These are phyloP conservation scores for Candida coquimbonensis DNA, from an alignment of 805 yeast species.

Conservation along the genomic window DNA sequence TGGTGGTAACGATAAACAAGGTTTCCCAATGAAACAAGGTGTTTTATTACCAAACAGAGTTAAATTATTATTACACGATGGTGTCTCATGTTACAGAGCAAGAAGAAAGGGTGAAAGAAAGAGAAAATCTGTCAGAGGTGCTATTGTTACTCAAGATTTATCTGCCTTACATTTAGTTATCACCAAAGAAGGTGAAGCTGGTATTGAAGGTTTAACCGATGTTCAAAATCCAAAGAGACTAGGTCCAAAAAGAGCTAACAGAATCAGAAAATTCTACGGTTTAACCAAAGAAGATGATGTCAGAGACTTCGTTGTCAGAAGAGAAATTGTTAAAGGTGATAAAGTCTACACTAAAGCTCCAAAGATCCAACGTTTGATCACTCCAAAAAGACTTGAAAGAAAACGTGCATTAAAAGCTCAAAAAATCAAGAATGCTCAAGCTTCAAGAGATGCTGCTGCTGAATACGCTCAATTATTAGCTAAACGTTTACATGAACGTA, in stretches of 20 bases:
- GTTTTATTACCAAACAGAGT: conserved; percentile 99
- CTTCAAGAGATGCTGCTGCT: conserved; percentile 99
- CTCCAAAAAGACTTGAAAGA: conserved; percentile 99
- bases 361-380: conserved; percentile 98
- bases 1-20: conserved; percentile 99
- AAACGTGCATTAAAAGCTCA: conserved; percentile 93
- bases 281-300: conserved; percentile 89
- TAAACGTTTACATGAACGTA: conserved; percentile 95
- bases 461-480: conserved; percentile 99
- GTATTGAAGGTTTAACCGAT: conserved; percentile 94
- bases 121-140: conserved; percentile 99
- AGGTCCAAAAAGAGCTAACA: conserved; percentile 99
- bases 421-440: conserved; percentile 95
- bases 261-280: conserved; percentile 99
- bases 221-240: conserved; percentile 95
- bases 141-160: conserved; percentile 95
- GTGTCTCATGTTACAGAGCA: conserved; percentile 98
- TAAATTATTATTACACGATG: conserved; percentile 87
- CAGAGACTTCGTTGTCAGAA: conserved; percentile 88
- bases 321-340: conserved; percentile 97
- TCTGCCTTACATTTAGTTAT: conserved; percentile 90
- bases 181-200: conserved; percentile 96
- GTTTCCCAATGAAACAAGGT: conserved; percentile 99
- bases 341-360: conserved; percentile 99
- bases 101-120: conserved; percentile 99